phyloP scores from a whole-genome alignment of 352 stramenopile genomes.

The Globisporangium lucens region DNA sequence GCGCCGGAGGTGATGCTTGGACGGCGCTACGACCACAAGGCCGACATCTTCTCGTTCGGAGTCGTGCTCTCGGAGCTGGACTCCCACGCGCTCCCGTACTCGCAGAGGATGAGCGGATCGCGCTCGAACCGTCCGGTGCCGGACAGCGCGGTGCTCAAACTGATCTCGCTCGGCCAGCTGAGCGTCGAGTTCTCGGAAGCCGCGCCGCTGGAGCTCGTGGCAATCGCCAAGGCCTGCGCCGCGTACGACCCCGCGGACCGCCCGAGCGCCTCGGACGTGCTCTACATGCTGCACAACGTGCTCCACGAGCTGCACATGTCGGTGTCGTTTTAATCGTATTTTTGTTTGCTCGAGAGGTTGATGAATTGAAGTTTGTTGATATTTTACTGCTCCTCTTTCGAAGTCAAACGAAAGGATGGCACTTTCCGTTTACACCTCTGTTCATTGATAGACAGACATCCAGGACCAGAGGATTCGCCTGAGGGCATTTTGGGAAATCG shows the following conservation, averaged over 20 bases:
- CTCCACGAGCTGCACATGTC: conserved; percentile 6
- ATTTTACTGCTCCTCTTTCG: too few species aligned
- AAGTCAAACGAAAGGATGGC: too few species aligned
- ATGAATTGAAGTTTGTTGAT: too few species aligned
- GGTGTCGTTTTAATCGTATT: neutral
- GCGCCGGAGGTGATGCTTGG: conserved; percentile 41
- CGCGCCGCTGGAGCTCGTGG: neutral
- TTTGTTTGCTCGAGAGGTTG: neutral
- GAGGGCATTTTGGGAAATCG: too few species aligned
- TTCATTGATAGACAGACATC: too few species aligned
- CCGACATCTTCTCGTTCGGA: conserved; percentile 1
- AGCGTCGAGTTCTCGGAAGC: neutral
- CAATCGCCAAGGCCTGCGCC: neutral
- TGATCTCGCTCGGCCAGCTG: neutral
- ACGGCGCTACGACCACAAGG: neutral
- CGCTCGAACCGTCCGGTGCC: neutral
- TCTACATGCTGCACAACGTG: conserved; percentile 8
- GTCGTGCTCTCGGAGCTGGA: conserved; percentile 1
- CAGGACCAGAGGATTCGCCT: too few species aligned
- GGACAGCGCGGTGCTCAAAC: conserved; percentile 1
- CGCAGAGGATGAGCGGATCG: neutral
- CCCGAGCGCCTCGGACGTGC: neutral
- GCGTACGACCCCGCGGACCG: conserved; percentile 1
- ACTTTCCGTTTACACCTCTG: too few species aligned
- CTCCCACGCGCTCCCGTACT: conserved; percentile 3